Conservation (phyloP, 305 asterid genomes). For the Fraxinus latifolia region DNA sequence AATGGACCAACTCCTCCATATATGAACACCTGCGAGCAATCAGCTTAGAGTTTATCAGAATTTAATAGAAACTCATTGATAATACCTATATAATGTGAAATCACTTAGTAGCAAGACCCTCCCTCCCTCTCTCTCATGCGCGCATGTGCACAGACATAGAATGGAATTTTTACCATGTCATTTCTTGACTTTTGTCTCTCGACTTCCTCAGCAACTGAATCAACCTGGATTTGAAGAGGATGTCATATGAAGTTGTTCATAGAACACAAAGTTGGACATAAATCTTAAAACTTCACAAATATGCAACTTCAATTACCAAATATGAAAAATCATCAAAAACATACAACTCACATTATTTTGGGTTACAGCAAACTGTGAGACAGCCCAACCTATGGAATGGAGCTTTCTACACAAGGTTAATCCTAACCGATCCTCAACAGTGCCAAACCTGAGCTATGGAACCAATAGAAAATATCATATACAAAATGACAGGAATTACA, state of each 20-base stretch:
- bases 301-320: not conserved
- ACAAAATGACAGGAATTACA: slow-evolving; percentile 31
- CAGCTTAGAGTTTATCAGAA: not conserved
- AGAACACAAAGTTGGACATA: not conserved
- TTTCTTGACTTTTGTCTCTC: slow-evolving; percentile 58
- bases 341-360: slow-evolving; percentile 62
- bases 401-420: slow-evolving; percentile 59
- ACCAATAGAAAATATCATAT: slow-evolving; percentile 40
- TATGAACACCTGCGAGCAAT: slow-evolving; percentile 63
- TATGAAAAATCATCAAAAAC: not conserved
- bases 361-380: slow-evolving; percentile 54
- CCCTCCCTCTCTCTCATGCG: not conserved
- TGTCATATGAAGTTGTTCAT: slow-evolving; percentile 18
- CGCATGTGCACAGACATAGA: not conserved
- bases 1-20: slow-evolving; percentile 89
- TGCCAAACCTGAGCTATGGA: slow-evolving; percentile 97
- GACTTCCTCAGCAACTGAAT: slow-evolving; percentile 86
- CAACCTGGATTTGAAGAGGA: slow-evolving; percentile 51
- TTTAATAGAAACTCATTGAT: not conserved
- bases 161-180: slow-evolving; percentile 63
- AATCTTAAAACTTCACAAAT: not conserved
- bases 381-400: slow-evolving; percentile 75
- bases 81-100: not conserved
- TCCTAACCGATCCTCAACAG: slow-evolving; percentile 71
- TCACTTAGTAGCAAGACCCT: not conserved